Evolutionary conservation across 2,329 filamentous ascomycete species (phyloP).

Genomic region (Dothidotthia symphoricarpi): DNA sequence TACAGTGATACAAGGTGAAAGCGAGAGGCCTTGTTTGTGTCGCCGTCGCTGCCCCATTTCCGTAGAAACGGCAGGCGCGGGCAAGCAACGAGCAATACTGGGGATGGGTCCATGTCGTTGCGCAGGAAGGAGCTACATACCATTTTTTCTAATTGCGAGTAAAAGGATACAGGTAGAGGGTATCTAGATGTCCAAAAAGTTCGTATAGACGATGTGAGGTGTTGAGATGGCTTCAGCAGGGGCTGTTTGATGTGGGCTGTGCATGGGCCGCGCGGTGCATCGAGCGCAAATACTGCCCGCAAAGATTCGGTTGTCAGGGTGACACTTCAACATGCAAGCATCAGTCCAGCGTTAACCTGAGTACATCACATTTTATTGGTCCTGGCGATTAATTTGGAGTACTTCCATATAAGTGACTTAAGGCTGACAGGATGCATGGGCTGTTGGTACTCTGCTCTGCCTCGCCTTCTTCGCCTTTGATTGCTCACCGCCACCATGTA

Average conservation of each 20-base stretch:
- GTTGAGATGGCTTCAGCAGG: constrained; percentile 12
- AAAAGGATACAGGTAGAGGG: constrained; percentile 3
- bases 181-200: constrained; percentile 10
- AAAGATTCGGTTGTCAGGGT: constrained; percentile 15
- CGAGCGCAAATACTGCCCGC: constrained; percentile 26
- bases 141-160: constrained; percentile 14
- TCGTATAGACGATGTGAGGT: constrained; percentile 12
- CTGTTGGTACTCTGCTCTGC: too few species aligned
- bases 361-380: too few species aligned
- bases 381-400: too few species aligned
- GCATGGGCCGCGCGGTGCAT: constrained; percentile 20
- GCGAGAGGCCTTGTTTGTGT: constrained; percentile 16
- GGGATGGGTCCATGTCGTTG: constrained; percentile 7
- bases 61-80: constrained; percentile 12
- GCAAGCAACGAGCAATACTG: constrained; percentile 13
- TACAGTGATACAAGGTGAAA: constrained; percentile 1
- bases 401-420: too few species aligned
- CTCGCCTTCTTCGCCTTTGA: too few species aligned
- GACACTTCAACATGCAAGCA: constrained; percentile 3
- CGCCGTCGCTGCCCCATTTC: constrained; percentile 5
- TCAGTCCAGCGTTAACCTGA: too few species aligned
- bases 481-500: too few species aligned
- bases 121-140: constrained; percentile 12
- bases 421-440: too few species aligned
- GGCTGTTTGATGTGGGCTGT: constrained; percentile 13